Evolutionary conservation across 1,139 yeast genomes (phyloP).

Genomic region (Wickerhamiella infanticola): DNA sequence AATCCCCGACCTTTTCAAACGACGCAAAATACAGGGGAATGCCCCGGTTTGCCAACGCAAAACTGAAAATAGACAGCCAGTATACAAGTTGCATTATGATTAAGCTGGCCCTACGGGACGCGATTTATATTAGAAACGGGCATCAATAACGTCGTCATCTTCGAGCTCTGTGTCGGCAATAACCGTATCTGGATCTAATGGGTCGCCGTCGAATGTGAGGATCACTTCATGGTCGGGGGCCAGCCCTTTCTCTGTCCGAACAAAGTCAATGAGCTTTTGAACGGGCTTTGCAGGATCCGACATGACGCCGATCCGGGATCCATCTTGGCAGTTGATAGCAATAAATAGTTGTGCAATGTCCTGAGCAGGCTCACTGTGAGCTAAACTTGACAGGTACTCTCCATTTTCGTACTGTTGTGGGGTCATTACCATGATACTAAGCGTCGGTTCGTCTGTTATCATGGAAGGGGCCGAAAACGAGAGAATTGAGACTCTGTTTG

Average conservation of each 20-base stretch:
- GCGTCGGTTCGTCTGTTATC: not conserved
- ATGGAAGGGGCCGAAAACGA: not conserved
- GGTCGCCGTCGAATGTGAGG: conserved; percentile 10
- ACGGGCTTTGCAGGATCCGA: not conserved
- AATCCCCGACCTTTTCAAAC: conserved; percentile 14
- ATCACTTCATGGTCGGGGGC: not conserved
- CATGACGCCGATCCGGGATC: not conserved
- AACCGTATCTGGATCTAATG: not conserved
- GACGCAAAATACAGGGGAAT: conserved; percentile 15
- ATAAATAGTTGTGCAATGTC: not conserved
- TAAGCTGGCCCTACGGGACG: too few species aligned
- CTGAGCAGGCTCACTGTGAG: not conserved
- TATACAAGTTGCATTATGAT: not conserved
- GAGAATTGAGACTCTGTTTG: conserved; percentile 3
- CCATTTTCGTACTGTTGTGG: conserved; percentile 8
- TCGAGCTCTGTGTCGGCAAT: conserved; percentile 11
- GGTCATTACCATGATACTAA: conserved; percentile 5
- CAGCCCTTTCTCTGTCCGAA: not conserved
- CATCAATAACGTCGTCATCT: conserved; percentile 10
- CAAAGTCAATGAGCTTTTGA: not conserved
- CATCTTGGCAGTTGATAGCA: not conserved
- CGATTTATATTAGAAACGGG: not conserved
- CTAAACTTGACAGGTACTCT: not conserved
- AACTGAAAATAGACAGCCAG: not conserved
- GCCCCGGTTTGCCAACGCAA: conserved; percentile 6